Conservation (phyloP, 2,329 filamentous ascomycete genomes). For the Aspergillus sp. region DNA sequence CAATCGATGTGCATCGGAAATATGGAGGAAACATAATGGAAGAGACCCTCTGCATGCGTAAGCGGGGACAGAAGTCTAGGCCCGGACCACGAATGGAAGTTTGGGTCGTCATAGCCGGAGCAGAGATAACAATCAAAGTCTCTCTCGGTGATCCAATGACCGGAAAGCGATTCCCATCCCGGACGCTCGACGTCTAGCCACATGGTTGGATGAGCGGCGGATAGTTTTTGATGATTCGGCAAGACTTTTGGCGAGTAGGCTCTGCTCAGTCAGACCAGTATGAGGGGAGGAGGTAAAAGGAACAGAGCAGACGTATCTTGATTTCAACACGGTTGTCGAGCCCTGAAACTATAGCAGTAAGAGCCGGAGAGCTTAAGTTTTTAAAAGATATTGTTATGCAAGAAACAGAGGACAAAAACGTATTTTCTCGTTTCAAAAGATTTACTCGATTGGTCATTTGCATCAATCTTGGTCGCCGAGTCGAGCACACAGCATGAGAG, state of each 20-base stretch:
- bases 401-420: background rate
- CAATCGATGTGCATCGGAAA: background rate
- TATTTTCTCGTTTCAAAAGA: background rate
- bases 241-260: background rate
- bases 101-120: background rate
- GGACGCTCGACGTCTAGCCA: background rate
- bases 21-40: background rate
- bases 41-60: background rate
- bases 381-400: background rate
- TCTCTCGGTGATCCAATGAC: background rate
- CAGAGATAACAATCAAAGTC: background rate
- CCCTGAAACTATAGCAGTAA: background rate
- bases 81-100: background rate
- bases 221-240: background rate
- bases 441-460: background rate
- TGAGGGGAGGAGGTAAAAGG: background rate
- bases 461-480: background rate
- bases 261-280: background rate
- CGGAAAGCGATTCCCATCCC: background rate
- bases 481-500: background rate
- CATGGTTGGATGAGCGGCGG: background rate
- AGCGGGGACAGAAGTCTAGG: constrained; percentile 1
- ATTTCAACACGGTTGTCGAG: background rate
- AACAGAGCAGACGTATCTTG: background rate
- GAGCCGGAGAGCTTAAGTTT: background rate